phyloP scores from a whole-genome alignment of 495 filamentous ascomycete genomes.

The Immersiella caudata region DNA sequence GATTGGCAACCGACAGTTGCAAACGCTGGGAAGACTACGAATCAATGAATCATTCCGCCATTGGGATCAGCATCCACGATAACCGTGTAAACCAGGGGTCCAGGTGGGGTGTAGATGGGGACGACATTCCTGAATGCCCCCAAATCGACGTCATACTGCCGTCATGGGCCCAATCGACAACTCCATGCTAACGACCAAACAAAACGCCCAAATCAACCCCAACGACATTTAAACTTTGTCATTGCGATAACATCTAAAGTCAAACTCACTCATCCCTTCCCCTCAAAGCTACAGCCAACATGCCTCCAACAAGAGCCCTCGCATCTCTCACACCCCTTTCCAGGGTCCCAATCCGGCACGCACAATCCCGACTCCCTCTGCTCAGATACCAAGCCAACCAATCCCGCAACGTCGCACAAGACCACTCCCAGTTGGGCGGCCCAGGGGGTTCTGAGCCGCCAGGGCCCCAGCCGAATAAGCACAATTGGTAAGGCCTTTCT shows the following conservation, averaged over 20 bases:
- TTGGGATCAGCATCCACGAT: too few relatives aligned
- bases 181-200: not conserved
- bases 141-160: not conserved
- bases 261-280: not conserved
- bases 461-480: conserved; percentile 7
- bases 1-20: too few relatives aligned
- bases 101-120: too few relatives aligned
- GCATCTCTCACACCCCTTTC: not conserved
- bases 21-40: too few relatives aligned
- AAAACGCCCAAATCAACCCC: not conserved
- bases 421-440: not conserved
- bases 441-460: conserved; percentile 11
- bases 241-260: not conserved
- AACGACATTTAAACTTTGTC: not conserved
- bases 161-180: not conserved
- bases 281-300: not conserved
- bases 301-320: not conserved
- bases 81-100: too few relatives aligned
- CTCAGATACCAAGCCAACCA: conserved; percentile 4
- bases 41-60: too few relatives aligned
- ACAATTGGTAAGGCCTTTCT: conserved; percentile 12
- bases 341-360: not conserved
- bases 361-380: not conserved
- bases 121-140: not conserved
- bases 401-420: not conserved